A percentile compares a stretch with the other conserved stretches of the same genome.
phyloP scores from a whole-genome alignment of 345 rosid species.

The Eucalyptus leucophloia region DNA sequence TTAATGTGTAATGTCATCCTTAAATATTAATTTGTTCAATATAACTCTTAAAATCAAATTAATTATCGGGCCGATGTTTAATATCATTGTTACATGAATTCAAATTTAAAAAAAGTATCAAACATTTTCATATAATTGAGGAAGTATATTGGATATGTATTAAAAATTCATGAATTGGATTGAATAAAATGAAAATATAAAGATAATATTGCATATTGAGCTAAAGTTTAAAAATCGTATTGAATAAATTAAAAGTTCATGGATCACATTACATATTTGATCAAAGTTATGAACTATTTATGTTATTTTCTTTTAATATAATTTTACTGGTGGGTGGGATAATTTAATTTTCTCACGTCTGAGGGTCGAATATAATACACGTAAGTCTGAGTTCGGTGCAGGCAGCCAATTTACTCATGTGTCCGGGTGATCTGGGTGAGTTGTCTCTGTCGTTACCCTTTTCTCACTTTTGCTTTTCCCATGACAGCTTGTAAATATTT shows the following conservation, averaged over 20 bases:
- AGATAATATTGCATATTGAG: rapidly evolving
- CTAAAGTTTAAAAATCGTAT: rapidly evolving
- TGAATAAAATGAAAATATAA: too few species aligned
- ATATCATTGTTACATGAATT: too few species aligned
- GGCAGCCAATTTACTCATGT: background rate
- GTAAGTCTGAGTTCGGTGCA: background rate
- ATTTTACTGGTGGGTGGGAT: background rate
- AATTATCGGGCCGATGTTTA: too few species aligned
- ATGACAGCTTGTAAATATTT: background rate
- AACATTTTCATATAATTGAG: rapidly evolving
- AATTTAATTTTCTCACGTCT: background rate
- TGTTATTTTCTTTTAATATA: background rate
- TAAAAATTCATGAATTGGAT: rapidly evolving
- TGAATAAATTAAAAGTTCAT: too few species aligned
- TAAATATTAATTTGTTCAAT: too few species aligned
- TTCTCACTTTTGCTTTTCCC: background rate
- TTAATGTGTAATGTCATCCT: rapidly evolving
- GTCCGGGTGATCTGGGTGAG: background rate
- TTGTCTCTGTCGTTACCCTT: background rate
- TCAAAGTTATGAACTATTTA: too few species aligned
- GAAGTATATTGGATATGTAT: rapidly evolving
- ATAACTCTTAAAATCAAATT: too few species aligned
- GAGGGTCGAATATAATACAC: background rate
- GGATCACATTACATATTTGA: rapidly evolving
- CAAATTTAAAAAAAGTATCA: too few species aligned